Base-by-base conservation (phyloP, 2,329 filamentous ascomycete genomes). In the Fusarium globosum region DNA sequence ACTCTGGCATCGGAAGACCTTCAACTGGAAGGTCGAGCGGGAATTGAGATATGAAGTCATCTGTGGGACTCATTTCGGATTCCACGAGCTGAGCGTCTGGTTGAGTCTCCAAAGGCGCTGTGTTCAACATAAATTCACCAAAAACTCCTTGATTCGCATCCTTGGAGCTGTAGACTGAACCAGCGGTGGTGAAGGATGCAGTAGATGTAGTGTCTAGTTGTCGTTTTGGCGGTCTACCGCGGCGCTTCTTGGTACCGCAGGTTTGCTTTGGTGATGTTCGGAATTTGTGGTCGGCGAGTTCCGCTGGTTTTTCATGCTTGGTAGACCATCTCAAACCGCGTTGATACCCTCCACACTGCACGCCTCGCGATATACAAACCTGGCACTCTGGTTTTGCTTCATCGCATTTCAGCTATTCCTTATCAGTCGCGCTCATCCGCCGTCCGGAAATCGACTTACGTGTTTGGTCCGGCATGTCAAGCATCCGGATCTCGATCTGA, bases 361-460 rank as follows among this genome's bases (percentile, higher is more conserved):
- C 64, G 5, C 77, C 77, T 33, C 73, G 71, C 14, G 69, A 58
- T 10, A 74, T 66, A 21, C 77, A 79, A 3, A 73, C 66, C 3
- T 70, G 69, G 12, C 77, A 79, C 16, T 46, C 63, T 2, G 77
- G 77, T 10, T 73, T 71, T 9, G 69, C 45, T 49, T 79, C 77
- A 30, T 79, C 77, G 33, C 77, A 79, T 77, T 79, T 79, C 14
- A 76, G 65, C 77, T 79, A 38, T 42, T 11, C 4, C 11, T 0
- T 14, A 46, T 73, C 45, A 73, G 70, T 55, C 20, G n/a, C 35
- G 26, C 2, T 36, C 15, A 8, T 20, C 11, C 18, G 35, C 9
- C 21, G 21, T 20, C 9, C 33, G 23, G 26, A 14, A 7, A 28
- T 43, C 8, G 15, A 70, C 59, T 39, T 52, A 72, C 71, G 59